Base-by-base conservation (phyloP, 345 rosid species). In the Schrenkiella parvula region DNA sequence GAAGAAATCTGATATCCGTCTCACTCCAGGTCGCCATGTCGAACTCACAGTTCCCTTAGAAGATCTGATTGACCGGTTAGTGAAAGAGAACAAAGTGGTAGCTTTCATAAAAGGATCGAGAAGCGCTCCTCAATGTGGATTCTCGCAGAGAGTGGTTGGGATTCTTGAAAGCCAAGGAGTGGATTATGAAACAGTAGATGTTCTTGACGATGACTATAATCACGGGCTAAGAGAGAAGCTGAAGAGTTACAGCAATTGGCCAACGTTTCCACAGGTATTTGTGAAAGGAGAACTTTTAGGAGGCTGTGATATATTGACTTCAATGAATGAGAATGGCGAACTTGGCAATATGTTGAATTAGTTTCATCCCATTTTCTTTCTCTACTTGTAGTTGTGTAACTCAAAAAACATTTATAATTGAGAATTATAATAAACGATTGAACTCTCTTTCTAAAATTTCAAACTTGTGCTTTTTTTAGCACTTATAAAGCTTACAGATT, bases 91-190 rank as follows among this genome's bases (percentile, higher is more conserved):
- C 80, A 89, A 80, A 77, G 97, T 91, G 67, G 97, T 93, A 38
- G 96, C 97, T 13, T 93, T 93, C 58, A 89, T 91, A 4, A 89
- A 93, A 75, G 98, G 98, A 47, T 88, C 98, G 0, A 85, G 97
- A 82, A 80, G 88, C 68, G 93, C 98, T 28, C 98, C 97, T 2
- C 17, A 75, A 68, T 89, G 98, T 63, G 98, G 98, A 71, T 93
- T 93, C 81, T 91, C 98, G 2, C 97, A 91, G 68, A 87, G 87
- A 79, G 95, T 91, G 6, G 46, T 91, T 1, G 88, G 86, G 54
- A 91, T 89, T 63, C 96, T 91, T 18, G 97, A 93, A 69, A 85
- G 84, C 14, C 80, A 85, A 79, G 93, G 95, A n/a, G 79, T 85
- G 23, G 96, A 90, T 53, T 93, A 86, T 12, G 97, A 93, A 75